phyloP scores from a whole-genome alignment of 2,329 filamentous ascomycete species.

The Karstenula rhodostoma region DNA sequence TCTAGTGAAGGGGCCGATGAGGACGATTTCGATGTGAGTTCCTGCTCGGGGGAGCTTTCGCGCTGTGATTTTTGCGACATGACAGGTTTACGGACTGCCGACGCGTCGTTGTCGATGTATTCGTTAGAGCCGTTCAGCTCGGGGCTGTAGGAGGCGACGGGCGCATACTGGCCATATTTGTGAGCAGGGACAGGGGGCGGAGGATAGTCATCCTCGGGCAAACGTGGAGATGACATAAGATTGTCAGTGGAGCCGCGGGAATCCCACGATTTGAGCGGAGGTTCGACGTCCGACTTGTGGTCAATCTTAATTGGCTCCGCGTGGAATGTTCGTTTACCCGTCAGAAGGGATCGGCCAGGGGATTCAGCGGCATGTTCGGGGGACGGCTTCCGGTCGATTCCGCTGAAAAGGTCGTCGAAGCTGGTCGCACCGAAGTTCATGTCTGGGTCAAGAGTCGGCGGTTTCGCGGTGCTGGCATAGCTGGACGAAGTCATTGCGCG shows the following conservation, averaged over 20 bases:
- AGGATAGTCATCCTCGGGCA: conserved; percentile 44
- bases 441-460: conserved; percentile 59
- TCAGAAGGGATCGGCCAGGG: conserved; percentile 44
- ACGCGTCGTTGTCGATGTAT: conserved; percentile 40
- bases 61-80: conserved; percentile 31
- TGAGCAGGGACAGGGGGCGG: conserved; percentile 45
- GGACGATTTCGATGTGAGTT: conserved; percentile 36
- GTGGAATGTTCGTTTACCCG: conserved; percentile 46
- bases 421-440: conserved; percentile 49
- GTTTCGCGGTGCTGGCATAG: conserved; percentile 59
- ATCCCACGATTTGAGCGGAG: conserved; percentile 61
- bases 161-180: conserved; percentile 42
- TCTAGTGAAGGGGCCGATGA: conserved; percentile 44
- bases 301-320: conserved; percentile 56
- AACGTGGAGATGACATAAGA: conserved; percentile 54
- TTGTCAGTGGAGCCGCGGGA: conserved; percentile 61
- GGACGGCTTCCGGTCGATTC: conserved; percentile 40
- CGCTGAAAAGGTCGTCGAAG: conserved; percentile 62
- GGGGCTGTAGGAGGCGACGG: conserved; percentile 44
- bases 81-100: conserved; percentile 38
- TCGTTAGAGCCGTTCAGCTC: conserved; percentile 33
- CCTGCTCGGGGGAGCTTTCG: conserved; percentile 34
- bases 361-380: conserved; percentile 35
- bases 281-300: conserved; percentile 53
- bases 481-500: conserved; percentile 59